These are phyloP conservation scores for Silene conica DNA, from an alignment of 148 eudicot species.

Conservation along the genomic window DNA sequence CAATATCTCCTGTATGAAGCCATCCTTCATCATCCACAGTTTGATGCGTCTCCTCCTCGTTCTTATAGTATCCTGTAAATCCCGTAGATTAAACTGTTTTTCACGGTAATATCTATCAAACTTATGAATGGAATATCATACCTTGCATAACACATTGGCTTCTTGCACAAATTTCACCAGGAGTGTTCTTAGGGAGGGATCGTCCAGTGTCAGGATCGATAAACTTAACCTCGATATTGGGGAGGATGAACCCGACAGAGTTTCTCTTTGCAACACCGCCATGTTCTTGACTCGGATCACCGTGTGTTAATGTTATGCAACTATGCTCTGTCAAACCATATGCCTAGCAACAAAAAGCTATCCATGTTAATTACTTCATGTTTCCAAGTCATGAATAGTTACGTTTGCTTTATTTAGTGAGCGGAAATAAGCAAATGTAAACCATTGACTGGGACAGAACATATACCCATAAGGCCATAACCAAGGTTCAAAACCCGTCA, in stretches of 20 bases:
- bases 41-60: slow-evolving; percentile 62
- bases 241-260: slow-evolving; percentile 86
- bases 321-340: slow-evolving; percentile 98
- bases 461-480: too few species aligned
- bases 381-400: too few species aligned
- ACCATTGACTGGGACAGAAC: too few species aligned
- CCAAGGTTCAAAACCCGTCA: neutral
- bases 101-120: neutral
- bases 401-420: too few species aligned
- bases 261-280: slow-evolving; percentile 59
- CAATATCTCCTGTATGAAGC: slow-evolving; percentile 96
- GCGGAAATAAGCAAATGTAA: too few species aligned
- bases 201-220: slow-evolving; percentile 63
- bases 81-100: too few species aligned
- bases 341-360: slow-evolving; percentile 36
- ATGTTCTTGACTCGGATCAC: slow-evolving; percentile 56
- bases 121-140: slow-evolving; percentile 13
- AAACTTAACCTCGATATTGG: slow-evolving; percentile 83
- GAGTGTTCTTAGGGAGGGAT: slow-evolving; percentile 71
- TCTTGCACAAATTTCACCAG: slow-evolving; percentile 80
- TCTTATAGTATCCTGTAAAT: slow-evolving; percentile 70
- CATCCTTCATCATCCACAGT: slow-evolving; percentile 77
- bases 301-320: slow-evolving; percentile 84
- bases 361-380: too few species aligned
- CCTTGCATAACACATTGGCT: slow-evolving; percentile 98